Conservation (phyloP, 495 filamentous ascomycete species). For the Aspergillus sclerotioniger region DNA sequence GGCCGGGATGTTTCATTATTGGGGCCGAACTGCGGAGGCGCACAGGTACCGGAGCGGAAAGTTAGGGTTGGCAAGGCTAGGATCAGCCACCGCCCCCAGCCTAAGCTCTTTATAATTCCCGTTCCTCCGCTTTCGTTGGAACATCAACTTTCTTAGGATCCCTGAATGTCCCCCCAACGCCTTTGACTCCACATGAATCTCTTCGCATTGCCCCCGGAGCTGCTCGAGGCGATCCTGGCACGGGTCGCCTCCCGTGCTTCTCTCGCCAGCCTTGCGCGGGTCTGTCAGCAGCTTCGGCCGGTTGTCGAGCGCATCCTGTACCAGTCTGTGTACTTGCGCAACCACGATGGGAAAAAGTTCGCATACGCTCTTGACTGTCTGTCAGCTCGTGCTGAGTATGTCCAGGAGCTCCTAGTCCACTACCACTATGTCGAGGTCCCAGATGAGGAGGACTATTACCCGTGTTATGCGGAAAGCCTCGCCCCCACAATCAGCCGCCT, state of each 20-base stretch:
- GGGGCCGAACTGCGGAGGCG: background rate
- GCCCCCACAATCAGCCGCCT: conserved; percentile 3
- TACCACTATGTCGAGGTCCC: conserved; percentile 9
- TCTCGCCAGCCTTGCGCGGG: conserved; percentile 1
- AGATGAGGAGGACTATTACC: conserved; percentile 5
- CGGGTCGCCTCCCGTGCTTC: conserved; percentile 3
- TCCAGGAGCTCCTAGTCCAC: conserved; percentile 8
- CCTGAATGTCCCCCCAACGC: background rate
- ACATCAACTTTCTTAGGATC: too few relatives aligned
- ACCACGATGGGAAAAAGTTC: conserved; percentile 1
- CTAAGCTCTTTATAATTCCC: background rate
- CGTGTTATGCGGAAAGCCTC: background rate
- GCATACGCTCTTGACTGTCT: background rate
- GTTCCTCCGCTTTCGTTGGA: background rate
- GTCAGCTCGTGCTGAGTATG: background rate
- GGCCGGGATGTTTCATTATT: background rate
- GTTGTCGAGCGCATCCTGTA: conserved; percentile 2
- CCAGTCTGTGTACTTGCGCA: conserved; percentile 6
- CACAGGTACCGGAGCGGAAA: background rate
- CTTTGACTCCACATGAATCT: background rate
- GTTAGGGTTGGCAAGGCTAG: background rate
- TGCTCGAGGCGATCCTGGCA: background rate
- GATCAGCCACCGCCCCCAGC: background rate
- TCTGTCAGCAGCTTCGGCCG: conserved; percentile 4
- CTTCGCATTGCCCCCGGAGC: background rate